A percentile compares a stretch with the other conserved stretches of the same genome.
These are phyloP conservation scores for Rhodamnia argentea DNA, from an alignment of 345 rosid genomes.

Conservation along the genomic window DNA sequence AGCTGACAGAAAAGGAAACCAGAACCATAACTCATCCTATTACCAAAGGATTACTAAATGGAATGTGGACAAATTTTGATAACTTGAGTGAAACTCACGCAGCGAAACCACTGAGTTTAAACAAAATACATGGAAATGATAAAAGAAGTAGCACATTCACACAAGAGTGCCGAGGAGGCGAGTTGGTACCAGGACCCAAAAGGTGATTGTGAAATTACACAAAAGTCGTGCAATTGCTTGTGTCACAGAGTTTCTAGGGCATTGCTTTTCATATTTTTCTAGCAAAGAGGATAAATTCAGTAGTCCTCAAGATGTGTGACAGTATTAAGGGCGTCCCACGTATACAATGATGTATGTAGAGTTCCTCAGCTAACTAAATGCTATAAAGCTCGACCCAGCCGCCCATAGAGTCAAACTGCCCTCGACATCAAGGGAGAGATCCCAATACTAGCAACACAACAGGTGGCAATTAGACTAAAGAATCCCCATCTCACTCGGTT, in stretches of 20 bases:
- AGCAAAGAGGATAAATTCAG: not conserved
- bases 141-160: not conserved
- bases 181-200: not conserved
- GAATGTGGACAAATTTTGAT: not conserved
- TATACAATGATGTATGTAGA: not conserved
- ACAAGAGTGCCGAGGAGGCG: not conserved
- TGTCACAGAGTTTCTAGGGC: not conserved
- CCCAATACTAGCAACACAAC: not conserved
- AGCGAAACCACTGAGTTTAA: not conserved
- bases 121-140: not conserved
- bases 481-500: not conserved
- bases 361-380: not conserved
- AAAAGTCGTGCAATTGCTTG: not conserved
- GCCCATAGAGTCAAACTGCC: not conserved
- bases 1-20: not conserved
- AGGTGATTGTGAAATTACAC: not conserved
- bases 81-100: not conserved
- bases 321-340: not conserved
- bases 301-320: not conserved
- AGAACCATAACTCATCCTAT: not conserved
- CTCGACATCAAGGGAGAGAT: not conserved
- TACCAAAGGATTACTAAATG: not conserved
- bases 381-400: not conserved
- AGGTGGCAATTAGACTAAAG: not conserved
- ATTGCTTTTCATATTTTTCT: not conserved